These are phyloP conservation scores for Lithohypha guttulata DNA, from an alignment of 2,329 filamentous ascomycete genomes.

Conservation along the genomic window DNA sequence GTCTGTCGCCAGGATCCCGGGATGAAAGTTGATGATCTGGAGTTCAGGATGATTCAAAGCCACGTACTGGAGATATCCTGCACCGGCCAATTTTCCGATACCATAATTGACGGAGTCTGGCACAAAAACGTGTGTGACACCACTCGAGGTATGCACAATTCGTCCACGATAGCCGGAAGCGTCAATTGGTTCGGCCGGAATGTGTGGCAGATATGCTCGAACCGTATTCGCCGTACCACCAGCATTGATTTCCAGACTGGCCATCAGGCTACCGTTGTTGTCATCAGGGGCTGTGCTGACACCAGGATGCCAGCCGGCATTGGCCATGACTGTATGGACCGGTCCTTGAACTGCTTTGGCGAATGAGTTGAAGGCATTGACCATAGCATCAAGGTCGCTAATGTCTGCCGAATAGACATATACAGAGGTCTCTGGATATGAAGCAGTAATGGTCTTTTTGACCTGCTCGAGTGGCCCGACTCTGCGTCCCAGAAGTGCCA, in stretches of 20 bases:
- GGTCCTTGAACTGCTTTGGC: slow-evolving; percentile 11
- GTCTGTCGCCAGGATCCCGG: slow-evolving; percentile 24
- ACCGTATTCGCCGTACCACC: slow-evolving; percentile 9
- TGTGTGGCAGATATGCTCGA: slow-evolving; percentile 11
- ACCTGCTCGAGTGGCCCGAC: slow-evolving; percentile 24
- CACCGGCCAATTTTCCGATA: slow-evolving; percentile 32
- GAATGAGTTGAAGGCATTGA: slow-evolving; percentile 15
- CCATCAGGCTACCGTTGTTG: slow-evolving; percentile 19
- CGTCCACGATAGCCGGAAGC: slow-evolving; percentile 1
- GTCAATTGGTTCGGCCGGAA: slow-evolving; percentile 5
- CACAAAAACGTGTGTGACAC: background rate
- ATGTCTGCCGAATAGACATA: slow-evolving; percentile 26
- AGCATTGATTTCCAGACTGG: slow-evolving; percentile 13
- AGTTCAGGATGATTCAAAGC: slow-evolving; percentile 30
- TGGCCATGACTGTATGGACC: slow-evolving; percentile 23
- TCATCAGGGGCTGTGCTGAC: slow-evolving; percentile 13
- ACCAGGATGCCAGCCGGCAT: slow-evolving; percentile 17
- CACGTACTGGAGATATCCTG: slow-evolving; percentile 34
- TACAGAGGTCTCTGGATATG: slow-evolving; percentile 24
- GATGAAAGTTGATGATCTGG: slow-evolving; percentile 34
- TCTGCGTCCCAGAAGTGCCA: slow-evolving; percentile 34
- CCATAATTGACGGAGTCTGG: slow-evolving; percentile 25
- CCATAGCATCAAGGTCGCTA: slow-evolving; percentile 19
- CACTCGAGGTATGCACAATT: slow-evolving; percentile 1
- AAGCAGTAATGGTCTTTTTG: slow-evolving; percentile 14